Conservation (phyloP, 2,329 filamentous ascomycete genomes). For the Aquanectria penicillioides region DNA sequence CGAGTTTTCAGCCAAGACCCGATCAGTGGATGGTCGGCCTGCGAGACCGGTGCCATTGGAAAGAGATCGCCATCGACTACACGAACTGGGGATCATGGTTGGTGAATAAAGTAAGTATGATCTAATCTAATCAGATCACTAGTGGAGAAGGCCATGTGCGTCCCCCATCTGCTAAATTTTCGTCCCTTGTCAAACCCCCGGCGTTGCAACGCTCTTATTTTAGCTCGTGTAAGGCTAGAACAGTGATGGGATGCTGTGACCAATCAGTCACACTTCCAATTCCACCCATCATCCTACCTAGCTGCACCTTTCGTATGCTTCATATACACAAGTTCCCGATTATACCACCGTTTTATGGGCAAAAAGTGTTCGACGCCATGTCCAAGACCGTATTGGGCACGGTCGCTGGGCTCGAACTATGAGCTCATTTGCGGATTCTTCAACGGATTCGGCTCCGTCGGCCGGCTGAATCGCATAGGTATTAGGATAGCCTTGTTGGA, state of each 20-base stretch:
- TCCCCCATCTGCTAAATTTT: constrained; percentile 1
- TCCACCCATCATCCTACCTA: not conserved
- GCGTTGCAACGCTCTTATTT: not conserved
- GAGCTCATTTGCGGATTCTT: constrained; percentile 4
- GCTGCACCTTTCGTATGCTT: constrained; percentile 13
- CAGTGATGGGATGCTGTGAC: constrained; percentile 1
- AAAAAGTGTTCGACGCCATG: not conserved
- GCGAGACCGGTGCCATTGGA: not conserved
- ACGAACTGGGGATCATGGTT: not conserved
- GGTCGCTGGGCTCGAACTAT: not conserved
- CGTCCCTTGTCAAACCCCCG: not conserved
- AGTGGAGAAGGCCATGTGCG: constrained; percentile 2
- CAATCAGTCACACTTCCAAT: constrained; percentile 9
- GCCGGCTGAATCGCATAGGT: constrained; percentile 20
- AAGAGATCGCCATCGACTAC: constrained; percentile 7
- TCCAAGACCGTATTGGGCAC: not conserved
- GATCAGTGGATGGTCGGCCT: not conserved
- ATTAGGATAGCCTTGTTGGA: not conserved
- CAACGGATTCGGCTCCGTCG: constrained; percentile 7
- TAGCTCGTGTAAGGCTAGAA: constrained; percentile 18
- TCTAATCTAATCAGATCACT: constrained; percentile 29
- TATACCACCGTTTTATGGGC: not conserved
- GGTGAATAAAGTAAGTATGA: constrained; percentile 3
- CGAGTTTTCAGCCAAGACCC: not conserved
- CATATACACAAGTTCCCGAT: not conserved